Base-by-base conservation (phyloP, 2,329 filamentous ascomycete species). In the Penicillium psychrosexuale region DNA sequence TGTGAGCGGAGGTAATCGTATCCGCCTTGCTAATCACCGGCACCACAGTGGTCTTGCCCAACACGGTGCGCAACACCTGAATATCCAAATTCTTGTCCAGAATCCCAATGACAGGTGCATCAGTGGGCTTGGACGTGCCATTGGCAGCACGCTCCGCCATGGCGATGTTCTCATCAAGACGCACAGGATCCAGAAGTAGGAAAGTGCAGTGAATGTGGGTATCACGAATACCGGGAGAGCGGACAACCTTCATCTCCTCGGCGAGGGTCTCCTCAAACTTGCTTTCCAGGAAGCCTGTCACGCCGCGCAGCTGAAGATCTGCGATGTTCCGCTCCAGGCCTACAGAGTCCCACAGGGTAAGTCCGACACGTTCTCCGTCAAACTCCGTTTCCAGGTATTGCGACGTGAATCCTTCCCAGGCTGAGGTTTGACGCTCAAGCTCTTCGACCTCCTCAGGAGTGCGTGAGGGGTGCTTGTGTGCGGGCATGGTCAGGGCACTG, bases 211-310 rank as follows among this genome's bases (percentile, higher is more conserved):
- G 94, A 62, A 99, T 96, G 73, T 99, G 94, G 47, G 93, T 97
- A 77, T 99, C 94, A 71, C 91, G 90, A 61, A 90, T 89, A 53
- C 92, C 93, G 27, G 94, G 93, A 50, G 92, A 91, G 66, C 94
- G 89, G 59, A 97, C 82, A 44, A 99, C 92, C 79, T 97, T 97
- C 83, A 96, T 96, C 78, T 99, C 94, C 76, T 99, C 94, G 46
- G 85, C 85, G 71, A 99, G 96, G 0, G 94, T 97, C 69, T 99
- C 94, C 72, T 99, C 93, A 65, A 99, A 99, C 74, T 97, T 97
- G 79, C 89, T 93, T 79, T 99, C 94, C 56, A 99, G 80, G 77
- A 99, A 99, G 8, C 88, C 83, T 33, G 89, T 87, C 80, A 97
- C 92, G 71, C 96, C 91, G 58, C 92, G 86, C 62, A 99, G 80